A percentile compares a stretch with the other conserved stretches of the same genome.
These are phyloP conservation scores for Fennellomyces sp. DNA, from an alignment of 371 early-diverging fungal genomes.

Conservation along the genomic window DNA sequence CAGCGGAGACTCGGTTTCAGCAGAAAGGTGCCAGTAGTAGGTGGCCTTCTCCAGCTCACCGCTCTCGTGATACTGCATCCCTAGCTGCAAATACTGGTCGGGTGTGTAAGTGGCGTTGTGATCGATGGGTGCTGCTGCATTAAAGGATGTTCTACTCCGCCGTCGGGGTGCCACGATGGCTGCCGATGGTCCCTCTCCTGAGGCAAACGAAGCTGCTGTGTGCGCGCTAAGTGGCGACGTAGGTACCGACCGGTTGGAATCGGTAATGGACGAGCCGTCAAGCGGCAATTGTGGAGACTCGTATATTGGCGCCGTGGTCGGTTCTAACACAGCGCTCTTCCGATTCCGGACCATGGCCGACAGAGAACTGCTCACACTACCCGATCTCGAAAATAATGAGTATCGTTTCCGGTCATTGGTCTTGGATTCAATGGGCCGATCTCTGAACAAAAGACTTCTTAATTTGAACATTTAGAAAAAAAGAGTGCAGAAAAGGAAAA, in stretches of 20 bases:
- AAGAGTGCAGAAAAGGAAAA: background rate
- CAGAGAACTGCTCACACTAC: background rate
- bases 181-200: background rate
- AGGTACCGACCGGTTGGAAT: constrained; percentile 2
- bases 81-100: constrained; percentile 16
- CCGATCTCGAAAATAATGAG: background rate
- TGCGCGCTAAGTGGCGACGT: constrained; percentile 7
- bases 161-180: background rate
- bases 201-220: constrained; percentile 1
- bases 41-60: constrained; percentile 85
- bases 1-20: constrained; percentile 73
- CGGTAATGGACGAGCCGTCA: constrained; percentile 8
- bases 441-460: background rate
- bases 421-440: background rate
- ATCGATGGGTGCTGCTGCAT: background rate
- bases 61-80: constrained; percentile 40
- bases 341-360: background rate
- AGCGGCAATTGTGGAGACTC: no score
- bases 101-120: background rate
- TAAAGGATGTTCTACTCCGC: constrained; percentile 1
- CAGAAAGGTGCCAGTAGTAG: constrained; percentile 80
- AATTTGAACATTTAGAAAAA: background rate
- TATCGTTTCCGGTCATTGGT: background rate
- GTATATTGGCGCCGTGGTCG: background rate
- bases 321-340: background rate